These are phyloP conservation scores for Penicillium sp. DNA, from an alignment of 2,329 filamentous ascomycete genomes.

Conservation along the genomic window DNA sequence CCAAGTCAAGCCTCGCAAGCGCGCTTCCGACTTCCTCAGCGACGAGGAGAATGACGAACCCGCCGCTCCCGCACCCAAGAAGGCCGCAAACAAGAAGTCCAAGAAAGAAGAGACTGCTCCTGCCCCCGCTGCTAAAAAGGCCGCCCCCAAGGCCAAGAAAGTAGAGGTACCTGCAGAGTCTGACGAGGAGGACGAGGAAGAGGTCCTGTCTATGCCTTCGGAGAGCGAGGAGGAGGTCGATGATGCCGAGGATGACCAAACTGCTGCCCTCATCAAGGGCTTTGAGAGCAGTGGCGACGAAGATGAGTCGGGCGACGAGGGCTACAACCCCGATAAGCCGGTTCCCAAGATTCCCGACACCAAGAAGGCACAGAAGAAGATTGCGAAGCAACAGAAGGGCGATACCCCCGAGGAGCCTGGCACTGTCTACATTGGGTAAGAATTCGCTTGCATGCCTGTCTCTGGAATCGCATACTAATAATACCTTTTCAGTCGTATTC, in stretches of 20 bases:
- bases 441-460: slow-evolving; percentile 10
- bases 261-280: slow-evolving; percentile 53
- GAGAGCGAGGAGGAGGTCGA: slow-evolving; percentile 30
- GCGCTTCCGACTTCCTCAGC: slow-evolving; percentile 49
- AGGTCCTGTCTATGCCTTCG: slow-evolving; percentile 16
- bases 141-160: slow-evolving; percentile 45
- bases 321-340: slow-evolving; percentile 45
- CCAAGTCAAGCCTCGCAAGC: slow-evolving; percentile 46
- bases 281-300: slow-evolving; percentile 57
- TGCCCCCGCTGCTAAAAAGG: slow-evolving; percentile 29
- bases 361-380: slow-evolving; percentile 50
- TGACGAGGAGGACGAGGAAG: slow-evolving; percentile 32
- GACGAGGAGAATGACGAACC: slow-evolving; percentile 38
- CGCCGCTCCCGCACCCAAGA: slow-evolving; percentile 36
- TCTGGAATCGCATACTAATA: slow-evolving; percentile 12
- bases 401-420: slow-evolving; percentile 56
- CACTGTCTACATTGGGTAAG: slow-evolving; percentile 77
- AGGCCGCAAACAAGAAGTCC: slow-evolving; percentile 48
- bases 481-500: slow-evolving; percentile 60
- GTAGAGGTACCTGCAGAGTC: slow-evolving; percentile 42
- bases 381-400: slow-evolving; percentile 51
- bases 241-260: slow-evolving; percentile 50
- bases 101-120: slow-evolving; percentile 34
- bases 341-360: slow-evolving; percentile 46
- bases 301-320: slow-evolving; percentile 48